Evolutionary conservation across 2,329 filamentous ascomycete genomes (phyloP).

Genomic region (Pestalotiopsis sp.): DNA sequence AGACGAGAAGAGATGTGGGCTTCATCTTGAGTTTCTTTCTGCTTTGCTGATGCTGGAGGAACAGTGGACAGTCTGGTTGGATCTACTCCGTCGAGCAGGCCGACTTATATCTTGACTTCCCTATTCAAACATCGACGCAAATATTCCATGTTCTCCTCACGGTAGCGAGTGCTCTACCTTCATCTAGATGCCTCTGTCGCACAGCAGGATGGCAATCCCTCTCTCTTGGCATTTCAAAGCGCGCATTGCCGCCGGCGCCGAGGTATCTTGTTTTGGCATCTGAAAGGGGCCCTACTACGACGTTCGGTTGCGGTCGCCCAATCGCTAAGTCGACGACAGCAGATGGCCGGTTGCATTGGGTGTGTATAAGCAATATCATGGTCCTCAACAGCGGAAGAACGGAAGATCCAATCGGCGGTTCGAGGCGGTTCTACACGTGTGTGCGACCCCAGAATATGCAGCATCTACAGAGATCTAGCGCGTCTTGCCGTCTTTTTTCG

Average conservation of each 20-base stretch:
- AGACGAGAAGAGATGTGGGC: background rate
- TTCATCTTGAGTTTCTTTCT: background rate
- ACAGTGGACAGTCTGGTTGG: background rate
- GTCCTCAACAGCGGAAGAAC: background rate
- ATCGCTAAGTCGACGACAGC: background rate
- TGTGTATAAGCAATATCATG: background rate
- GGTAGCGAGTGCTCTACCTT: background rate
- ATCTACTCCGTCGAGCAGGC: background rate
- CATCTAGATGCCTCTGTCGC: background rate
- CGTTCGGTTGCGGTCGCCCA: background rate
- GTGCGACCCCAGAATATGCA: background rate
- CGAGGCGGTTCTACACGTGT: background rate
- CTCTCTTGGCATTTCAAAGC: background rate
- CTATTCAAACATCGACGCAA: background rate
- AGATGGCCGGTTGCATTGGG: background rate
- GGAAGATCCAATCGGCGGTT: background rate
- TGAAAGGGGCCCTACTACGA: background rate
- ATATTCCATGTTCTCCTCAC: background rate
- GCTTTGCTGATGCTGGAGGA: background rate
- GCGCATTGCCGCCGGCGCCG: background rate
- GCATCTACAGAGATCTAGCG: background rate
- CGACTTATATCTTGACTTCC: background rate
- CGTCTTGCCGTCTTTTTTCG: background rate
- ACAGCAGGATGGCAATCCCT: background rate
- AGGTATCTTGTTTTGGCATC: conserved; percentile 5